Base-by-base conservation (phyloP, 371 early-diverging fungal genomes). In the Basidiobolus meristosporus region DNA sequence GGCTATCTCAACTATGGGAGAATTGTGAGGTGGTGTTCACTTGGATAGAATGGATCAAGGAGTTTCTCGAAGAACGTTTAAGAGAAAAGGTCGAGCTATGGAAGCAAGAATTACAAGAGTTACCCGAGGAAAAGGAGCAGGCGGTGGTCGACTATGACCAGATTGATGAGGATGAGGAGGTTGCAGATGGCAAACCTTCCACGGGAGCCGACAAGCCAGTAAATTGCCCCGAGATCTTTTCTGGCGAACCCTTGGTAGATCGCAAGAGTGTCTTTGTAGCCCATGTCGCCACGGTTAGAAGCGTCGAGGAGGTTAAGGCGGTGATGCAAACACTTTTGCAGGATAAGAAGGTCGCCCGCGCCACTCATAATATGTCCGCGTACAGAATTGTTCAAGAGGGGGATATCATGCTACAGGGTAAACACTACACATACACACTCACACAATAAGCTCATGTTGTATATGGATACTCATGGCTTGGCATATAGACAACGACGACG, bases 351-450 rank as follows among this genome's bases (percentile, higher is more conserved):
- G 77, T 86, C 40, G 73, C 86, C 1, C 65, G 70, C 36, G 87
- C 90, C 0, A 86, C 90, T 0, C 93, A 92, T 55, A 88, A 89
- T 50, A 87, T 90, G 14, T 50, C 73, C 48, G 93, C 93, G 0
- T 92, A 82, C 50, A 73, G 91, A 2, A 74, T 91, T 33, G 63
- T 54, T 1, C 43, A 59, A 22, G 54, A 57, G 11, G 66, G 65
- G 39, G 72, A 72, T 1, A 51, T 52, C n/a, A 52, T 77, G 7
- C 37, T 65, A 0, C 73, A 77, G 50, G 60, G 57, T 53, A 49
- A 33, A 33, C 23, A 11, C 6, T 20, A 12, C 39, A 50, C n/a
- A 40, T 46, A 31, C 48, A 56, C 29, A 16, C 5, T 19, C 34
- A 17, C 1, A 18, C 7, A 17, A 29, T n/a, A 29, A 15, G 14